Conservation (phyloP, 2,329 filamentous ascomycete species). For the Didymella glomerata region DNA sequence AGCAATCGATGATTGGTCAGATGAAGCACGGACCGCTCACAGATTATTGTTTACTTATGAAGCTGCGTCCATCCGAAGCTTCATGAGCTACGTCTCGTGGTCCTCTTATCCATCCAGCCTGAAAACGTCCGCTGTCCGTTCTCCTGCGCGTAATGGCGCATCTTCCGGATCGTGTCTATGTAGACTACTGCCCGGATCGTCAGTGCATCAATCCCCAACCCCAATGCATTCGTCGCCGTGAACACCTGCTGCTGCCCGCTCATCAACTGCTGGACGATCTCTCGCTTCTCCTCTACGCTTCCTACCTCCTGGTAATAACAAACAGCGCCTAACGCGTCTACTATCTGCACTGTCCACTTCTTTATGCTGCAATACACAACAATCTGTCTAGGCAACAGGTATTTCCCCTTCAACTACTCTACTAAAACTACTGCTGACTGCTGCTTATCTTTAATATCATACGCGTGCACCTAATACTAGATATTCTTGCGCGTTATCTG, state of each 20-base stretch:
- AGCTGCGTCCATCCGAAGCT: no score
- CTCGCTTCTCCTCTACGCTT: background rate
- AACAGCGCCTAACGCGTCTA: background rate
- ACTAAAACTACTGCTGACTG: background rate
- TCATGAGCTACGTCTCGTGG: no score
- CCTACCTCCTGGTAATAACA: background rate
- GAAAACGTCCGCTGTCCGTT: no score
- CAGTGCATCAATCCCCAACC: background rate
- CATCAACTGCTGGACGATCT: background rate
- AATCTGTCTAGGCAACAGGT: constrained; percentile 3
- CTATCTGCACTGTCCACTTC: background rate
- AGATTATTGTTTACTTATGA: no score
- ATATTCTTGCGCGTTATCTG: background rate
- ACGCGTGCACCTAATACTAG: background rate
- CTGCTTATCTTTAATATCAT: background rate
- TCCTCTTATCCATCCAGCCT: no score
- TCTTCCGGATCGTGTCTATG: no score
- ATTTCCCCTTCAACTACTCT: background rate
- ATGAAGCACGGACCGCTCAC: no score
- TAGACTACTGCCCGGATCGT: background rate
- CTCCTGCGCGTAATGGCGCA: no score
- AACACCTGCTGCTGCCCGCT: background rate
- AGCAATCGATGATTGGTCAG: no score
- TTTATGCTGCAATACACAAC: background rate
- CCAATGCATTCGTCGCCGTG: background rate